phyloP scores from a whole-genome alignment of 192 early-diverging fungal species.

The Allomyces macrogynus region DNA sequence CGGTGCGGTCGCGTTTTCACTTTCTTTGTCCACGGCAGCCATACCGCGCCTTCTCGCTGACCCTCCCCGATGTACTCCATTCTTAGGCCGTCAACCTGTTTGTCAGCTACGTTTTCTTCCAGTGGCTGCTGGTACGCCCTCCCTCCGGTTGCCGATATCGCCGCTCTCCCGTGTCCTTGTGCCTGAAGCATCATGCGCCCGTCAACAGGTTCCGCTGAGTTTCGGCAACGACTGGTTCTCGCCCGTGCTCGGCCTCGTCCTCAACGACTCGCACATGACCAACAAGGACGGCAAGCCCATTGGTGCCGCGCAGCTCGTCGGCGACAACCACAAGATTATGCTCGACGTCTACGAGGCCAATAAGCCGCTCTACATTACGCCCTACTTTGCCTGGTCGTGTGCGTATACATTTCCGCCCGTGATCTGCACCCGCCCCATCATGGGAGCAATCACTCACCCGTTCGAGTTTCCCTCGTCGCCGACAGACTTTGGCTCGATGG shows the following conservation, averaged over 20 bases:
- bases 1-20: constrained; percentile 10
- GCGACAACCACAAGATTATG: constrained; percentile 2
- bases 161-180: constrained; percentile 21
- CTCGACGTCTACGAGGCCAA: constrained; percentile 13
- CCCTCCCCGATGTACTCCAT: constrained; percentile 10
- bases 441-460: too few species aligned
- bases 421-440: constrained; percentile 44
- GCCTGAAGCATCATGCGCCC: too few species aligned
- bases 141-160: constrained; percentile 22
- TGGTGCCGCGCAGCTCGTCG: constrained; percentile 10
- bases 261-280: neutral
- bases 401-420: neutral
- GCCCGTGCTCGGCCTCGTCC: neutral
- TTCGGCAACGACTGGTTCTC: neutral
- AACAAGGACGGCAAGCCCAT: constrained; percentile 6
- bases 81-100: constrained; percentile 52
- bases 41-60: constrained; percentile 24
- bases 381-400: constrained; percentile 20
- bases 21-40: too few species aligned
- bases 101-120: constrained; percentile 42
- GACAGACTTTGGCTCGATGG: constrained; percentile 50
- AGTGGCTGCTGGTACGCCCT: constrained; percentile 46
- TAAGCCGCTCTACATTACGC: constrained; percentile 22
- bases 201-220: constrained; percentile 16
- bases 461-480: constrained; percentile 26